Base-by-base conservation (phyloP, 306 rosid genomes). In the Vigna trinervia region DNA sequence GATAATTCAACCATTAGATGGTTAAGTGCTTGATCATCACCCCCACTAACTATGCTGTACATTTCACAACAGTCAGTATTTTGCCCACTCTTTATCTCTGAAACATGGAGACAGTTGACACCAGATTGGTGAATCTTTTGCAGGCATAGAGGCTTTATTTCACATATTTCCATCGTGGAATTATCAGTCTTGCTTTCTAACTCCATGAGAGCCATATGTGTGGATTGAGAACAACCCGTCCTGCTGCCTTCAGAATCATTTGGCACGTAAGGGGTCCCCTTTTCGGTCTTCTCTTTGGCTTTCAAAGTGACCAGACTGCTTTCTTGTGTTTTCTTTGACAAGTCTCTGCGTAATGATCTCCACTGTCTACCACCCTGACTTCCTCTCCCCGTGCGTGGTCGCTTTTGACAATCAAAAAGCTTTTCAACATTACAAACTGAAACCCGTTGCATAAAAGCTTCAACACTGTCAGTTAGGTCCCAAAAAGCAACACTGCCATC, bases 301-400 rank as follows among this genome's bases (percentile, higher is more conserved):
- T 84, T 79, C 34, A 52, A 78, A 46, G 82, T 19, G 54, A 70
- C 74, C 30, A 76, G 53, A 64, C 36, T 39, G 41, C 38, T 30
- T 70, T 19, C 81, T 51, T 77, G 82, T 72, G 74, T 78, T 80
- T 67, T 84, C 81, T 87, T 87, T 41, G 90, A 78, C 69, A 77
- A 73, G 75, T 80, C 84, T 74, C 75, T 81, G 28, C 82, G 80
- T 59, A 90, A 82, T 61, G 92, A 90, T 85, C 96, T 92, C 96
- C 99, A 90, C 92, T 84, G 64, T 71, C 97, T 90, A 58, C 99
- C 99, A 65, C 99, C 99, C 82, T 92, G 99, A 84, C 99, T 95
- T 73, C 97, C 99, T 78, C 97, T 89, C 72, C 99, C 99, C 1
- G 99, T 92, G 20, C 89, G 89, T 51, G 97, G 99, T 69, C 97